phyloP scores from a whole-genome alignment of 2,329 filamentous ascomycete genomes.

The Septoria petroselini region DNA sequence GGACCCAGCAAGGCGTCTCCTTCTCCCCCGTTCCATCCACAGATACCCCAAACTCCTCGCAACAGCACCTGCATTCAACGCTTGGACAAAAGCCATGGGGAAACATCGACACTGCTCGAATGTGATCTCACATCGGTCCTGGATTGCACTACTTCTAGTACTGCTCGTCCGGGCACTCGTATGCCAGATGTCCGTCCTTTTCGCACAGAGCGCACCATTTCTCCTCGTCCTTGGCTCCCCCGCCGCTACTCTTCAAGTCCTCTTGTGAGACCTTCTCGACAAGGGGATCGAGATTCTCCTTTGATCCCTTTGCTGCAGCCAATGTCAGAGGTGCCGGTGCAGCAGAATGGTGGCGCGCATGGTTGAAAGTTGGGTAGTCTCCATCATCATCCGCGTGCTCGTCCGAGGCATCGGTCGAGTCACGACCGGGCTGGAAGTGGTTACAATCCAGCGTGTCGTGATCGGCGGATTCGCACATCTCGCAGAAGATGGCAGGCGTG shows the following conservation, averaged over 20 bases:
- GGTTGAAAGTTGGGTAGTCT: conserved; percentile 5
- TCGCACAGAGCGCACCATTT: conserved; percentile 99
- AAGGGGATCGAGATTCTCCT: conserved; percentile 24
- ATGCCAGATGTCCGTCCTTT: conserved; percentile 88
- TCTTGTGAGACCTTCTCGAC: conserved; percentile 12
- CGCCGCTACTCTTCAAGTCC: conserved; percentile 27
- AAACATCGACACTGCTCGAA: background rate
- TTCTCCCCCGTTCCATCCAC: too few species aligned
- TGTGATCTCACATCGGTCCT: background rate
- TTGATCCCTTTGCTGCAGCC: conserved; percentile 5
- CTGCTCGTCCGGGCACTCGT: conserved; percentile 41
- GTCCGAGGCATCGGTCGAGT: conserved; percentile 22
- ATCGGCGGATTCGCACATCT: conserved; percentile 87
- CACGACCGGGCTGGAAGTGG: conserved; percentile 24
- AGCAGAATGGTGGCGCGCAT: conserved; percentile 13
- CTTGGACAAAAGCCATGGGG: background rate
- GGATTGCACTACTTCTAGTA: conserved; percentile 33
- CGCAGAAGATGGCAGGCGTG: conserved; percentile 66
- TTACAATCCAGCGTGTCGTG: conserved; percentile 94
- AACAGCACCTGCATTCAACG: background rate
- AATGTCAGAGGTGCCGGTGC: conserved; percentile 21
- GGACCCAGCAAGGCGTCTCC: too few species aligned
- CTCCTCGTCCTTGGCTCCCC: conserved; percentile 54
- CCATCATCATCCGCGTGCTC: conserved; percentile 13
- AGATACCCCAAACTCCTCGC: background rate